Evolutionary conservation across 768 basidiomycete genomes (phyloP).

Genomic region (Psilocybe cyanescens): DNA sequence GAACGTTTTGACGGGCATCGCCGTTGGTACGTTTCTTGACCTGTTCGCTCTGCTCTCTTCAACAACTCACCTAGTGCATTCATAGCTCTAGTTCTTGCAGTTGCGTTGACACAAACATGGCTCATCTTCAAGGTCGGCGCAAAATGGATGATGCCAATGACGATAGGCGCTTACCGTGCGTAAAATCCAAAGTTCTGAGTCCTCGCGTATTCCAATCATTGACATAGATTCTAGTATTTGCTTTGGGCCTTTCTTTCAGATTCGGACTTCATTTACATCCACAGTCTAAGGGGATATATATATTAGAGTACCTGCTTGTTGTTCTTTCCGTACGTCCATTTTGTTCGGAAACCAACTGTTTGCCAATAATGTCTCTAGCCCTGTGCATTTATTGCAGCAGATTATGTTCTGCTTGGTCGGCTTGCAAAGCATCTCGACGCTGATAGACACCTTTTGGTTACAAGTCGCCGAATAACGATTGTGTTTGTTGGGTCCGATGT

Average conservation of each 20-base stretch:
- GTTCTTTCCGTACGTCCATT: slow-evolving; percentile 52
- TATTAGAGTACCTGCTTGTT: slow-evolving; percentile 60
- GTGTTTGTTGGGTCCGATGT: slow-evolving; percentile 68
- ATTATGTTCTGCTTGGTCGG: slow-evolving; percentile 71
- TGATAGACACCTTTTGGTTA: slow-evolving; percentile 51
- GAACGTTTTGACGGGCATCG: slow-evolving; percentile 53
- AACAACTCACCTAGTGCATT: neutral
- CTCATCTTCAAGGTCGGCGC: slow-evolving; percentile 48
- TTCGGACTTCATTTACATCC: slow-evolving; percentile 59
- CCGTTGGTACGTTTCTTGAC: slow-evolving; percentile 28
- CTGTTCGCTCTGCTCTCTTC: neutral
- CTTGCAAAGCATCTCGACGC: slow-evolving; percentile 54
- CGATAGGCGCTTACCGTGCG: slow-evolving; percentile 61
- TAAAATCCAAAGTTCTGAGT: neutral
- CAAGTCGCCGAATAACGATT: slow-evolving; percentile 51
- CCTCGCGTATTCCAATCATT: neutral
- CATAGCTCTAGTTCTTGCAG: slow-evolving; percentile 39
- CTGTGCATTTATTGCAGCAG: slow-evolving; percentile 74
- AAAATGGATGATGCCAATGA: slow-evolving; percentile 66
- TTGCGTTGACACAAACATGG: slow-evolving; percentile 48
- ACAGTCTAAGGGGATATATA: slow-evolving; percentile 55
- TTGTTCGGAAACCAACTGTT: neutral
- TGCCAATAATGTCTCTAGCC: slow-evolving; percentile 37
- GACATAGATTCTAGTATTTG: slow-evolving; percentile 46
- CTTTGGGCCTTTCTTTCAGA: slow-evolving; percentile 57